phyloP scores from a whole-genome alignment of 1,284 basidiomycete species.

The Apiotrichum gracile region DNA sequence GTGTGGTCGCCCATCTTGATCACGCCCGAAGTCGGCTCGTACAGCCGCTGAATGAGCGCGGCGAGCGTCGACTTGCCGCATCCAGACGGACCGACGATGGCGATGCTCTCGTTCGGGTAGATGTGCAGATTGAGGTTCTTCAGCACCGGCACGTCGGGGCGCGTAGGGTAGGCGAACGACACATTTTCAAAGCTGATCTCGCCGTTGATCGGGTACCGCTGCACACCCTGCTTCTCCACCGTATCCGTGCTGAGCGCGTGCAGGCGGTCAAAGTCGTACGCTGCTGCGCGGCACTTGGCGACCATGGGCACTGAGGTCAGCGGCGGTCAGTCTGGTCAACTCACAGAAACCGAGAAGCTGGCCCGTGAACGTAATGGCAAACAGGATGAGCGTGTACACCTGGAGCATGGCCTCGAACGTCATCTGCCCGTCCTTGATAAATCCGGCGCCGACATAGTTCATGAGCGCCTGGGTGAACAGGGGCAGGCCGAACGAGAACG shows the following conservation, averaged over 20 bases:
- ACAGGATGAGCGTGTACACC: constrained; percentile 85
- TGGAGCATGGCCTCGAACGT: constrained; percentile 81
- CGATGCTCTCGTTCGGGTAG: constrained; percentile 69
- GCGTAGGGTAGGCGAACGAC: constrained; percentile 73
- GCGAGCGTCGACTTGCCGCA: constrained; percentile 85
- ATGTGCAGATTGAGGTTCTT: constrained; percentile 61
- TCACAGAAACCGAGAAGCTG: constrained; percentile 82
- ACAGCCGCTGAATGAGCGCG: constrained; percentile 73
- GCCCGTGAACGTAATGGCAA: constrained; percentile 84
- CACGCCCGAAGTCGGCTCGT: constrained; percentile 64
- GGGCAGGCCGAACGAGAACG: constrained; percentile 72
- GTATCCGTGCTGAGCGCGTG: constrained; percentile 56
- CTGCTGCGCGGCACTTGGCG: constrained; percentile 71
- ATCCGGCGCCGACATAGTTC: constrained; percentile 80
- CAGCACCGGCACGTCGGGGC: constrained; percentile 66
- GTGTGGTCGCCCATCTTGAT: constrained; percentile 53
- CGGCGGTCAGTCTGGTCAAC: constrained; percentile 39
- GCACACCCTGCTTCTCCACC: constrained; percentile 61
- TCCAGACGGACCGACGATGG: constrained; percentile 80
- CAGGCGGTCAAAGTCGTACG: constrained; percentile 67
- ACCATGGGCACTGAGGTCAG: constrained; percentile 63
- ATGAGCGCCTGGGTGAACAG: constrained; percentile 83
- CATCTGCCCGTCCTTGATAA: constrained; percentile 75
- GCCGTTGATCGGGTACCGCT: constrained; percentile 62
- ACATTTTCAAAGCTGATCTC: constrained; percentile 65